A percentile compares a stretch with the other conserved stretches of the same genome.
Evolutionary conservation across 164 flowering plant species (phyloP).

Genomic region (Chimonanthus praecox): DNA sequence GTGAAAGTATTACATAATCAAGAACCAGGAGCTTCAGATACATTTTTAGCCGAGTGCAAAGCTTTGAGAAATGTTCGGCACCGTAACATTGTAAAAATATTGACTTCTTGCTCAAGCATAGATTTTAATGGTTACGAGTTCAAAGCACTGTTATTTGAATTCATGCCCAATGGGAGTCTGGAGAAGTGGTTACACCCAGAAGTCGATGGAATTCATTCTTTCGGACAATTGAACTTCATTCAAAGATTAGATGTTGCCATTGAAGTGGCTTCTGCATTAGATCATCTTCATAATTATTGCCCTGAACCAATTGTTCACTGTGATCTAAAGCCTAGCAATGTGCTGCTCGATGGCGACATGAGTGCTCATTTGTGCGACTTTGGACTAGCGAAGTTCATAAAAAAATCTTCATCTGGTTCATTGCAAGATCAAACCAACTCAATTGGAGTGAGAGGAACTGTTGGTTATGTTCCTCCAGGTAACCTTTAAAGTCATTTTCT

Average conservation of each 20-base stretch:
- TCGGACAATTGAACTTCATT: neutral
- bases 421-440: constrained; percentile 9
- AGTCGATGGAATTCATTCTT: neutral
- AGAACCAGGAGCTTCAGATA: constrained; percentile 14
- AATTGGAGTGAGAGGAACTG: constrained; percentile 14
- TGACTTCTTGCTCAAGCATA: constrained; percentile 27
- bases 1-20: constrained; percentile 29
- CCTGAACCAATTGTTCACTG: neutral
- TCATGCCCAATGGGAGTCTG: constrained; percentile 27
- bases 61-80: constrained; percentile 27
- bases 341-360: constrained; percentile 6
- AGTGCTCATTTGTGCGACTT: constrained; percentile 6
- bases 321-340: constrained; percentile 9
- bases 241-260: constrained; percentile 2
- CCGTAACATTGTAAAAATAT: constrained; percentile 22
- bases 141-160: constrained; percentile 23
- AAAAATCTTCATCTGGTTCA: neutral
- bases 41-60: constrained; percentile 30
- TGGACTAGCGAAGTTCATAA: constrained; percentile 4
- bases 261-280: constrained; percentile 7
- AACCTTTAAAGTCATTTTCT: neutral
- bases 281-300: constrained; percentile 7
- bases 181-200: constrained; percentile 22
- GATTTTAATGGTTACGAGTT: constrained; percentile 25
- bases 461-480: constrained; percentile 30